phyloP scores from a whole-genome alignment of 208 protist genomes.

The Leishmania lainsoni region DNA sequence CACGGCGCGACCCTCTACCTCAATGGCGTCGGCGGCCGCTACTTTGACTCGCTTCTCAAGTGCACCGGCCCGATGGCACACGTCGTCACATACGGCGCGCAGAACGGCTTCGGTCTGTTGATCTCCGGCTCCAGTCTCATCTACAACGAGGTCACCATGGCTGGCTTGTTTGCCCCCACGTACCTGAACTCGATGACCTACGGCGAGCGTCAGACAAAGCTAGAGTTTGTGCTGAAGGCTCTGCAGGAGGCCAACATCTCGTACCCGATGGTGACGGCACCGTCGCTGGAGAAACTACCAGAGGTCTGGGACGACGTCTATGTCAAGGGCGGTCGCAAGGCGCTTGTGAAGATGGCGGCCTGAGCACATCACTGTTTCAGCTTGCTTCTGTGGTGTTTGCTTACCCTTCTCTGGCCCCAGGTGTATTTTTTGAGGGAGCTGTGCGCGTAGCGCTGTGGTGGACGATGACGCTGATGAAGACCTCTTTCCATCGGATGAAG shows the following conservation, averaged over 20 bases:
- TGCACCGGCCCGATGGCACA: slow-evolving; percentile 49
- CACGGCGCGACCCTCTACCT: slow-evolving; percentile 53
- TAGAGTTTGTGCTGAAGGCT: slow-evolving; percentile 64
- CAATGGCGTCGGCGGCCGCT: slow-evolving; percentile 74
- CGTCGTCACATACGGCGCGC: slow-evolving; percentile 80
- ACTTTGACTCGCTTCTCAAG: slow-evolving; percentile 72
- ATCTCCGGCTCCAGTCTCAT: slow-evolving; percentile 69
- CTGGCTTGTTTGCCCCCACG: slow-evolving; percentile 65
- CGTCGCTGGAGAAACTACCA: slow-evolving; percentile 64
- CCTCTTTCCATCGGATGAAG: neutral
- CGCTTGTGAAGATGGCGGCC: slow-evolving; percentile 43
- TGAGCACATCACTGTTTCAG: neutral
- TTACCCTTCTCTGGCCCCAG: too few relatives aligned
- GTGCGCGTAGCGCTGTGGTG: neutral
- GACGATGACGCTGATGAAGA: too few relatives aligned
- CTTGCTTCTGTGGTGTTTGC: neutral
- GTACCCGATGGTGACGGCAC: slow-evolving; percentile 52
- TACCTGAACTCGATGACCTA: slow-evolving; percentile 48
- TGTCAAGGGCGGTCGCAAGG: slow-evolving; percentile 71
- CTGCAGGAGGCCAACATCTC: slow-evolving; percentile 37
- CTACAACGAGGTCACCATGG: slow-evolving; percentile 77
- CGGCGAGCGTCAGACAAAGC: slow-evolving; percentile 58
- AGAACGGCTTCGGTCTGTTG: slow-evolving; percentile 73
- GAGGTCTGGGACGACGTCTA: slow-evolving; percentile 77
- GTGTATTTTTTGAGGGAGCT: neutral